phyloP scores from a whole-genome alignment of 2,329 filamentous ascomycete genomes.

The Hypoxylon sp. region DNA sequence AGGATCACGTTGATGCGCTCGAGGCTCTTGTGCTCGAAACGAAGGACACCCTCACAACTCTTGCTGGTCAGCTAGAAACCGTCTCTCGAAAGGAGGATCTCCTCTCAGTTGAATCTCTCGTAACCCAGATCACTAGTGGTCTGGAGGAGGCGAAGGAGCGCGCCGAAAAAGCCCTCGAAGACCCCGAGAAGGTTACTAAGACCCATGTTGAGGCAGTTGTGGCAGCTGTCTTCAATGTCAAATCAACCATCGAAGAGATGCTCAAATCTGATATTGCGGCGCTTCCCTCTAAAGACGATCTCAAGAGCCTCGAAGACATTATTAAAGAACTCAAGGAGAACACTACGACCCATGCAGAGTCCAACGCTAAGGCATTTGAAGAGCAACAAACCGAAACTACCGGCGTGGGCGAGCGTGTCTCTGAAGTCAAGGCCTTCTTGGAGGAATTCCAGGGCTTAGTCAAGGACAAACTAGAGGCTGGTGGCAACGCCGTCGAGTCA shows the following conservation, averaged over 20 bases:
- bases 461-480: constrained; percentile 82
- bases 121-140: constrained; percentile 81
- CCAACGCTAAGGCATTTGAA: constrained; percentile 84
- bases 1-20: constrained; percentile 75
- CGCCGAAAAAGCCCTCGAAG: constrained; percentile 67
- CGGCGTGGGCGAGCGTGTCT: constrained; percentile 81
- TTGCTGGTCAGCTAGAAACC: constrained; percentile 77
- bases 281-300: constrained; percentile 82
- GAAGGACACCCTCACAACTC: constrained; percentile 77
- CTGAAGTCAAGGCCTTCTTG: constrained; percentile 82
- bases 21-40: constrained; percentile 79
- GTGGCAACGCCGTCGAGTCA: constrained; percentile 78
- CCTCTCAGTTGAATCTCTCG: constrained; percentile 80
- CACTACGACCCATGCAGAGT: constrained; percentile 76
- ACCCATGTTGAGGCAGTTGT: constrained; percentile 86
- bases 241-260: constrained; percentile 81
- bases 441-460: constrained; percentile 84
- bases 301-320: constrained; percentile 78
- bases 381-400: constrained; percentile 88
- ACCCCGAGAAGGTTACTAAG: constrained; percentile 80
- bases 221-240: constrained; percentile 87
- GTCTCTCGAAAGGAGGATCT: constrained; percentile 85
- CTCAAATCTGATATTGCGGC: constrained; percentile 78
- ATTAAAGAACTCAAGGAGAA: constrained; percentile 81
- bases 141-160: constrained; percentile 81